phyloP scores from a whole-genome alignment of 2,329 filamentous ascomycete species.

The Trichoderma sp. region DNA sequence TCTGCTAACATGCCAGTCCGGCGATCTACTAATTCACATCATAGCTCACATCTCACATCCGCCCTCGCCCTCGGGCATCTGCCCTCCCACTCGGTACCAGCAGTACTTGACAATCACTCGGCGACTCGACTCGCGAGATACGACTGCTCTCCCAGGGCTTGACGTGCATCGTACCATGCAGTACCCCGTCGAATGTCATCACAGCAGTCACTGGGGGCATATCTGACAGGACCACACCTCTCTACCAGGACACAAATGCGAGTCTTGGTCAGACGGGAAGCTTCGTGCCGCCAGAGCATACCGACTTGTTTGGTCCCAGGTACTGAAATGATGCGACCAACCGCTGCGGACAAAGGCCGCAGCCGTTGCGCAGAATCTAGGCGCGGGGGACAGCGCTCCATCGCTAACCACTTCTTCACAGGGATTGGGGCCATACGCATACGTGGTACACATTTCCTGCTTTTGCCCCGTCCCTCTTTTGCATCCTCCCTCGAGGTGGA shows the following conservation, averaged over 20 bases:
- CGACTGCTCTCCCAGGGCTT: neutral
- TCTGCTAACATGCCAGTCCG: constrained; percentile 31
- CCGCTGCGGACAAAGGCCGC: neutral
- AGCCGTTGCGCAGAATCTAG: neutral
- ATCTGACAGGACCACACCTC: constrained; percentile 18
- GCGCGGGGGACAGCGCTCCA: neutral
- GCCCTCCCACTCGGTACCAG: neutral
- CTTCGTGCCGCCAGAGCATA: neutral
- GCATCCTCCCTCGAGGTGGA: neutral
- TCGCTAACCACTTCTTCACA: constrained; percentile 5
- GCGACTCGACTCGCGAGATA: neutral
- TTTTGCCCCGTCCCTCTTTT: neutral
- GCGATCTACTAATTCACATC: constrained; percentile 29
- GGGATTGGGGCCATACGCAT: neutral
- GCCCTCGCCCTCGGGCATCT: constrained; percentile 3
- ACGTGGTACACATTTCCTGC: constrained; percentile 14
- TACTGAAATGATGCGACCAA: neutral
- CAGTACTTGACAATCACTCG: neutral
- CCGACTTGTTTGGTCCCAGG: neutral
- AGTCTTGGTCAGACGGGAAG: constrained; percentile 5
- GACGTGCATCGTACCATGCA: constrained; percentile 1
- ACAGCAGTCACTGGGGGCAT: neutral
- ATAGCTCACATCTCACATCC: constrained; percentile 32
- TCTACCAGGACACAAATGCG: neutral
- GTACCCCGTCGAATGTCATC: neutral